Percentiles rank a stretch among this genome's conserved stretches.
Conservation (phyloP, 73 alveolate genomes). For the Symbiodinium pilosum region DNA sequence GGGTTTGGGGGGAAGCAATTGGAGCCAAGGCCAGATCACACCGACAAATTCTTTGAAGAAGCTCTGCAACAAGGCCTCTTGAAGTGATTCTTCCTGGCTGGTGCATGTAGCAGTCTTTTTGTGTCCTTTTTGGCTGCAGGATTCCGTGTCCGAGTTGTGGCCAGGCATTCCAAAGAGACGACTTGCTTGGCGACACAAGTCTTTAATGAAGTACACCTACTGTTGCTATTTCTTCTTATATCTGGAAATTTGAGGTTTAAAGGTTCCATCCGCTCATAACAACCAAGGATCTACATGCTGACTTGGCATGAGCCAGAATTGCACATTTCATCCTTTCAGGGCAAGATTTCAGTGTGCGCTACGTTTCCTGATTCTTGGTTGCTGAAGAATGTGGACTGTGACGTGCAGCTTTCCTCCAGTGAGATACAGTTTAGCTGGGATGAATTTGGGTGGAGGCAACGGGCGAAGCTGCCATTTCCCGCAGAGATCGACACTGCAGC, state of each 20-base stretch:
- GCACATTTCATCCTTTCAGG: not conserved
- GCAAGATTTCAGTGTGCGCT: not conserved
- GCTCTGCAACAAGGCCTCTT: not conserved
- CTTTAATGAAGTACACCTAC: too few species aligned
- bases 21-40: not conserved
- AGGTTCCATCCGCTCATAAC: too few species aligned
- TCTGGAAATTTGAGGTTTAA: too few species aligned
- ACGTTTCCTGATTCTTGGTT: not conserved
- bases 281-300: not conserved
- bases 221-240: too few species aligned
- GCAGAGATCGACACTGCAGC: not conserved
- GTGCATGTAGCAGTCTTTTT: not conserved
- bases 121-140: not conserved
- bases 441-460: not conserved
- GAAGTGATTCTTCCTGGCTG: too few species aligned
- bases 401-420: not conserved
- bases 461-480: not conserved
- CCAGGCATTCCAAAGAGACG: not conserved
- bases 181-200: not conserved
- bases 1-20: not conserved
- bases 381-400: not conserved
- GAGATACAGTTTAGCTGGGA: not conserved
- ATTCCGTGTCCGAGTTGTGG: not conserved
- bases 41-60: not conserved
- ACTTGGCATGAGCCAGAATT: not conserved